phyloP scores from a whole-genome alignment of 2,329 filamentous ascomycete genomes.

The Salinomyces thailandicus region DNA sequence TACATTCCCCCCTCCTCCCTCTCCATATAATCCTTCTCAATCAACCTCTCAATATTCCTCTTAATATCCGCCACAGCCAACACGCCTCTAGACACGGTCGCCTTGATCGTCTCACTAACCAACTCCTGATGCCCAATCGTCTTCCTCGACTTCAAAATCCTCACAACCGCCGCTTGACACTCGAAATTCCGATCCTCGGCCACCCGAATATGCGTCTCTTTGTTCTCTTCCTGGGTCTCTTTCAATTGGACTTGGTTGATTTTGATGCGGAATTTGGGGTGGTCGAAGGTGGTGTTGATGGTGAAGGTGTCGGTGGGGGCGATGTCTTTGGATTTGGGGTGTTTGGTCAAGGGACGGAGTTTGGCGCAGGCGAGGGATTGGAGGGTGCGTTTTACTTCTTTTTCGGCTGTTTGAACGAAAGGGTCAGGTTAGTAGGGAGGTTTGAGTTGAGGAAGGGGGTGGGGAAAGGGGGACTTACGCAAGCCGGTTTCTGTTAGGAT shows the following conservation, averaged over 20 bases:
- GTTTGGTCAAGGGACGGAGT: slow-evolving; percentile 71
- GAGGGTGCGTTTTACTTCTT: slow-evolving; percentile 77
- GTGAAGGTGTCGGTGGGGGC: slow-evolving; percentile 69
- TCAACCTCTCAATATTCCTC: slow-evolving; percentile 91
- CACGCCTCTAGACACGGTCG: slow-evolving; percentile 76
- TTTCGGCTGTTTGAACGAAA: slow-evolving; percentile 44
- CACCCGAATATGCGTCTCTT: slow-evolving; percentile 83
- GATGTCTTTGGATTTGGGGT: slow-evolving; percentile 70
- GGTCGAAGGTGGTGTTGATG: slow-evolving; percentile 65
- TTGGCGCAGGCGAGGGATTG: slow-evolving; percentile 93
- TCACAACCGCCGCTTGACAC: slow-evolving; percentile 90
- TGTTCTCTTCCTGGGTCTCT: slow-evolving; percentile 91
- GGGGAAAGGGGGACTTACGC: slow-evolving; percentile 35
- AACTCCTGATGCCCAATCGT: slow-evolving; percentile 75
- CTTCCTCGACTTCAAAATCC: slow-evolving; percentile 95
- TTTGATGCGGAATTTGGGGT: slow-evolving; percentile 83
- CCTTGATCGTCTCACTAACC: slow-evolving; percentile 82
- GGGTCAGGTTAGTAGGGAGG: not conserved
- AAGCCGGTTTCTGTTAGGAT: slow-evolving; percentile 67
- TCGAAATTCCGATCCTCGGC: slow-evolving; percentile 86
- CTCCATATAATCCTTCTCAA: slow-evolving; percentile 90
- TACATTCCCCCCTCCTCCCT: slow-evolving; percentile 55
- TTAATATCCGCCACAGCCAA: slow-evolving; percentile 84
- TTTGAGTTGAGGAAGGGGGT: not conserved
- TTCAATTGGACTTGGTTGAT: slow-evolving; percentile 98